Base-by-base conservation (phyloP, 306 rosid species). In the Ziziphus jujuba region DNA sequence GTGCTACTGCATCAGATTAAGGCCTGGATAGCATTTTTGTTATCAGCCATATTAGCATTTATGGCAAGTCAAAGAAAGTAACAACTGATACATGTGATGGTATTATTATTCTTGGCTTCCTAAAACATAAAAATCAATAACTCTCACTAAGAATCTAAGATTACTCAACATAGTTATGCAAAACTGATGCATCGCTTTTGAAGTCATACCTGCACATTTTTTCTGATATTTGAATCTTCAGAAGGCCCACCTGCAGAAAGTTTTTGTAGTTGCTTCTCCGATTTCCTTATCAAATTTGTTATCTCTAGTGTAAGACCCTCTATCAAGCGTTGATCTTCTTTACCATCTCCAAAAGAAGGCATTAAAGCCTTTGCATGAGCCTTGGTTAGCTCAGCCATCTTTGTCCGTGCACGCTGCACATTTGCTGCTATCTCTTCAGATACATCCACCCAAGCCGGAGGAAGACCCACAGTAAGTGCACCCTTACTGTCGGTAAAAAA, bases 341-440 rank as follows among this genome's bases (percentile, higher is more conserved):
- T 95, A 35, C 95, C 97, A 72, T 95, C 97, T 66, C 91, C 96
- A 81, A 95, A 95, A 12, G 96, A 88, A 35, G 99, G 99, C 99
- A 90, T 90, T 69, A 95, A 76, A 44, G 99, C 97, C 79, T 87
- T 90, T 3, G 89, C 87, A 67, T 95, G 99, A 75, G 96, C 95
- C 84, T 87, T 95, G 69, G 89, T 81, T 67, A 95, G 81, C 82
- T 87, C 92, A 7, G 75, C 84, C 99, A 95, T 95, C 77, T 85
- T 90, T 59, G 59, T 68, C 28, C 92, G 89, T 17, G 97, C 91
- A 54, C 87, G 91, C 72, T 95, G 99, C 73, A 95, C 92, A 56
- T 87, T 77, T 61, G 82, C 82, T 24, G 96, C 82, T 88, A 95
- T 88, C 70, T 95, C 99, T 84, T 95, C 99, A 17, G 97, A 95